Evolutionary conservation across 108 stramenopile genomes (phyloP), one percentile per base, ranked within the genome.

Genomic region (Ochromonas danica): DNA sequence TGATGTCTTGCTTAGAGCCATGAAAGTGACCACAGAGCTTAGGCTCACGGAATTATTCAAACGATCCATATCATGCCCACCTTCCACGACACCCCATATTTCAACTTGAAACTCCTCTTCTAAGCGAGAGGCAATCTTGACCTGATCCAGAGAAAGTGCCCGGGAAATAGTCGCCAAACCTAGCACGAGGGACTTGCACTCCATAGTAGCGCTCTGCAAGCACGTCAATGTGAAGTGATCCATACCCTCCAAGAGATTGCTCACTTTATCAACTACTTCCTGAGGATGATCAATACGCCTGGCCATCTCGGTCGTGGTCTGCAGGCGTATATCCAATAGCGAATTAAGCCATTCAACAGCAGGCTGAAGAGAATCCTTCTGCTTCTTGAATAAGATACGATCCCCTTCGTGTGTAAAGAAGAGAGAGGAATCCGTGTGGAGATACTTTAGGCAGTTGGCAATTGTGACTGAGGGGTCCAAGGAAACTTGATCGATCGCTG

Each of bases 41-140:
- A 75, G 40, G 27, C 35, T 60, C 3, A 75, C 35, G 28, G 40
- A 57, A 41, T 45, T 75, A 36, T 75, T 75, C n/a, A 75, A 25
- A 31, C 72, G 43, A 36, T 88, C 86, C 45, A 87, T 80, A 75
- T 89, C 98, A 86, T 99, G 98, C 28, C 92, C 93, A 1, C 97
- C 98, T 80, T 99, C 98, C 38, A 99, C 97, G 62, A 99, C 82
- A 10, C 98, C 98, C 96, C 97, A 97, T 51, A 81, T 82, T 41
- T 91, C 89, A 78, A 98, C 94, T 80, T 99, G 93, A 80, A 95
- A 97, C 80, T 97, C 97, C 83, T 99, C 98, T 84, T 99, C 98
- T 0, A 99, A 90, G 22, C 98, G 87, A 22, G 91, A 85, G 6
- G 96, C 96, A 33, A 84, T 81, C 41, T 89, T 81, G 14, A 94